Conservation (phyloP, 257 asterid genomes). For the Perilla frutescens region DNA sequence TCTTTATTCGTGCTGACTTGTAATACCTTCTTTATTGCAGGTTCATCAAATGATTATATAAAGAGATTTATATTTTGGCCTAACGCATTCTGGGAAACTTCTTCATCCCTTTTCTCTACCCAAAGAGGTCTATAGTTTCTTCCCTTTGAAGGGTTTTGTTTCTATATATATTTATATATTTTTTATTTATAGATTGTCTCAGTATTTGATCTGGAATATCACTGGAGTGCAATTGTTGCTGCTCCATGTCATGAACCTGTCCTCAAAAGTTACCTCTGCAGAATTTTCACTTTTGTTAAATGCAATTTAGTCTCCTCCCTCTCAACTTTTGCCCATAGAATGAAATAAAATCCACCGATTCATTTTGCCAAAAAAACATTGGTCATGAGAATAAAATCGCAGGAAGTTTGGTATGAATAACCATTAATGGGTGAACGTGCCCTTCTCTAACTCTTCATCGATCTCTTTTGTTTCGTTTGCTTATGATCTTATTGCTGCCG, state of each 20-base stretch:
- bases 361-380: neutral
- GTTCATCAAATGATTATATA: constrained; percentile 35
- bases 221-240: neutral
- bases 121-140: constrained; percentile 33
- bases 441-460: neutral
- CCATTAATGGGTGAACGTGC: neutral
- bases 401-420: neutral
- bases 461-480: neutral
- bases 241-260: constrained; percentile 3
- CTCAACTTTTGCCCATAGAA: constrained; percentile 10
- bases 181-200: neutral
- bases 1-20: constrained; percentile 1
- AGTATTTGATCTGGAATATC: constrained; percentile 13
- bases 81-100: constrained; percentile 14
- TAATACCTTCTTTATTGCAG: constrained; percentile 35
- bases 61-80: constrained; percentile 16
- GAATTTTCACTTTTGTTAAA: neutral
- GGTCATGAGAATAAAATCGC: constrained; percentile 20
- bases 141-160: constrained; percentile 7
- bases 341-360: constrained; percentile 22
- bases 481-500: neutral
- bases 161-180: too few species aligned
- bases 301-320: constrained; percentile 13
- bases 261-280: too few species aligned
- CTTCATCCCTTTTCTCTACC: constrained; percentile 19